Conservation (phyloP, 345 rosid species). For the Aethionema arabicum region DNA sequence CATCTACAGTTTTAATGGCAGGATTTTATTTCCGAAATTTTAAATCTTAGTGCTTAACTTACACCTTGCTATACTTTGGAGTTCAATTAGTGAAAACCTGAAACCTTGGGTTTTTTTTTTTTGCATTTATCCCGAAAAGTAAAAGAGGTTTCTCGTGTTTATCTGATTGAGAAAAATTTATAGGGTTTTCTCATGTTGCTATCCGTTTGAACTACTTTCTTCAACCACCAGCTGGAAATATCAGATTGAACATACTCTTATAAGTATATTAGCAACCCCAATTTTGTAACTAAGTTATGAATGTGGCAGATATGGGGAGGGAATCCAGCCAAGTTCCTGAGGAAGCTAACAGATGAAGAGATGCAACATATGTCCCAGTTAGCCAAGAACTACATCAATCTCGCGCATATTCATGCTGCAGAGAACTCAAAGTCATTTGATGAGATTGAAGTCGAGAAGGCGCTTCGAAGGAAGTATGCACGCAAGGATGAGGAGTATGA, state of each 20-base stretch:
- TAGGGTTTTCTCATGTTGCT: background rate
- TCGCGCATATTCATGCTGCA: conserved; percentile 79
- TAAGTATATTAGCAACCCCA: background rate
- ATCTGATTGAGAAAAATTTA: background rate
- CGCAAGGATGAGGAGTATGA: conserved; percentile 81
- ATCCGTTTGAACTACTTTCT: background rate
- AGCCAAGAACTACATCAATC: conserved; percentile 66
- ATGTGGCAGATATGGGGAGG: conserved; percentile 87
- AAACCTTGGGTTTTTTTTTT: too few relatives aligned
- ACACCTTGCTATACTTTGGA: too few relatives aligned
- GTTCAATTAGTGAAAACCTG: too few relatives aligned
- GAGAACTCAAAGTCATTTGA: conserved; percentile 76
- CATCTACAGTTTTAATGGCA: too few relatives aligned
- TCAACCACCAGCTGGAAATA: background rate
- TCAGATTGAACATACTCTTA: background rate
- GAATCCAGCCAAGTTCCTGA: conserved; percentile 80
- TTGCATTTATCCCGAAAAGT: background rate
- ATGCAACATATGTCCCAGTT: conserved; percentile 71
- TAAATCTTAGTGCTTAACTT: too few relatives aligned
- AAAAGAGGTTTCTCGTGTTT: background rate
- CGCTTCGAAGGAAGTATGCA: conserved; percentile 74
- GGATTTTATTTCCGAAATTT: too few relatives aligned
- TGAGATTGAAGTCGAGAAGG: conserved; percentile 70
- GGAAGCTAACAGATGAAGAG: conserved; percentile 87
- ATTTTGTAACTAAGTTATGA: background rate